Base-by-base conservation (phyloP, 768 basidiomycete genomes). In the Daedaleopsis nitida region DNA sequence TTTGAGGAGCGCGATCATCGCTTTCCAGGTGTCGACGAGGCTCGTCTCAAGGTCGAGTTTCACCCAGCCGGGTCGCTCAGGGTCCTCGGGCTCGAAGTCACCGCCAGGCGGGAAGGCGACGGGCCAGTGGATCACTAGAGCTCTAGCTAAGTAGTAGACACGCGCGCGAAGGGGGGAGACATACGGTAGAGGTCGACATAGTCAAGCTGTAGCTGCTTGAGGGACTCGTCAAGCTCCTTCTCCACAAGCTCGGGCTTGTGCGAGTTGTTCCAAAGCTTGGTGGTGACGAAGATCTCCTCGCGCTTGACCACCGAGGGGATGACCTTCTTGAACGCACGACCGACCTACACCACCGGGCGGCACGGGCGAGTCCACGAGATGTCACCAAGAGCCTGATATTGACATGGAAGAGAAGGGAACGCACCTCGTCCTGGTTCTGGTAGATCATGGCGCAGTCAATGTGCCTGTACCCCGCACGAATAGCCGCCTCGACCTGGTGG, bases 401-500 rank as follows among this genome's bases (percentile, higher is more conserved):
- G n/a, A 19, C 16, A 47, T n/a, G 50, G n/a, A n/a, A 11, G 3
- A 17, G n/a, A 24, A 14, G 16, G 42, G 37, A 14, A 39, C 67
- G 58, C 52, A 75, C 76, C 74, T 89, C 90, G 59, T 85, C 79
- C 73, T 93, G 92, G 73, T 94, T 95, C 63, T 78, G 70, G 74
- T 94, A 94, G 50, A 90, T 78, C 83, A 83, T 83, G 3, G 92
- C 93, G 19, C 91, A 82, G 73, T 96, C 93, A 65, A 96, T 83
- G 74, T 96, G 93, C 52, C 91, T 81, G 73, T 94, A 94, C 1
- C 92, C 92, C 32, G 82, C 81, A 55, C 81, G 78, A 37, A 95
- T 81, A 32, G 93, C 92, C 66, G 80, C 78, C 72, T 90, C 88
- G 53, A 91, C 89, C 91, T 91, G 17, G 1, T 62, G 8, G 44